These are phyloP conservation scores for Suhomyces panamericanus DNA, from an alignment of 1,139 yeast species.

Conservation along the genomic window DNA sequence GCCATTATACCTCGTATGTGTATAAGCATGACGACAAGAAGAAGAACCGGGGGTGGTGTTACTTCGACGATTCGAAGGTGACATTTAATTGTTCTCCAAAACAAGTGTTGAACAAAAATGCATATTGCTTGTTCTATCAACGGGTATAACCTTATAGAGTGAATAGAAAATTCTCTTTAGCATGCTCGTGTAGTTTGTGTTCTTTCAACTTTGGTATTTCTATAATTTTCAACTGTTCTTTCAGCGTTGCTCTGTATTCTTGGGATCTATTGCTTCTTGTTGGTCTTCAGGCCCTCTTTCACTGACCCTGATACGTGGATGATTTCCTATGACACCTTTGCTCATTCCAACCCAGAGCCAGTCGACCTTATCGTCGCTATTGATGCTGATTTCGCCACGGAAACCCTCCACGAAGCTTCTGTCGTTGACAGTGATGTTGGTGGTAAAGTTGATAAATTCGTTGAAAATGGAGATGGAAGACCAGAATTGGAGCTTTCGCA, in stretches of 20 bases:
- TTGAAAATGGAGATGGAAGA: slow-evolving; percentile 83
- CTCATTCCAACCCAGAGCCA: slow-evolving; percentile 81
- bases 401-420: slow-evolving; percentile 81
- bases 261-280: neutral
- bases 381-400: slow-evolving; percentile 58
- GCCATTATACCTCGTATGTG: slow-evolving; percentile 90
- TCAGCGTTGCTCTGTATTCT: no score
- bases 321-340: slow-evolving; percentile 50
- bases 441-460: slow-evolving; percentile 77
- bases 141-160: slow-evolving; percentile 26
- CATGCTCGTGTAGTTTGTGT: no score
- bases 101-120: slow-evolving; percentile 59
- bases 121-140: slow-evolving; percentile 73
- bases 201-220: neutral
- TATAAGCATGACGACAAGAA: slow-evolving; percentile 48
- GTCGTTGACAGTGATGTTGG: slow-evolving; percentile 81
- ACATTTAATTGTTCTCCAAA: slow-evolving; percentile 39
- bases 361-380: slow-evolving; percentile 51
- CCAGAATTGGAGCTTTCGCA: slow-evolving; percentile 85
- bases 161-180: neutral
- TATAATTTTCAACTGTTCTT: neutral
- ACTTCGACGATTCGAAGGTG: slow-evolving; percentile 71
- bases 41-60: slow-evolving; percentile 61
- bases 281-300: slow-evolving; percentile 16
- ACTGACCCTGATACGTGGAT: slow-evolving; percentile 42